These are phyloP conservation scores for Xerocomus subilludens DNA, from an alignment of 1,284 basidiomycete genomes.

Conservation along the genomic window DNA sequence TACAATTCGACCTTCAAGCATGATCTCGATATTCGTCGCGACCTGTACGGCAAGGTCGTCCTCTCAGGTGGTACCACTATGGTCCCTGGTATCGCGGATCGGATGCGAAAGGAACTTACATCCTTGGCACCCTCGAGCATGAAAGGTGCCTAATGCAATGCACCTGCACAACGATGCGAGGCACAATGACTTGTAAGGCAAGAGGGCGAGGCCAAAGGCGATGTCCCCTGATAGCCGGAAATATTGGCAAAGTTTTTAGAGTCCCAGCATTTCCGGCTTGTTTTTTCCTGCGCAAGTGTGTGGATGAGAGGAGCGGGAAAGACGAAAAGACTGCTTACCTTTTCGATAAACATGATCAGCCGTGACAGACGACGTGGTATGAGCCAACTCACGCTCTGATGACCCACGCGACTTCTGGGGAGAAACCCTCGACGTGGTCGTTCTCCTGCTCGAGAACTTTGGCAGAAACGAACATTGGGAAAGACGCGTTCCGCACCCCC, in stretches of 20 bases:
- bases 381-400: slow-evolving; percentile 94
- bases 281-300: too few species aligned
- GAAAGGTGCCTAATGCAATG: too few species aligned
- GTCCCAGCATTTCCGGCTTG: too few species aligned
- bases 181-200: too few species aligned
- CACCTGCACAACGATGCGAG: too few species aligned
- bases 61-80: slow-evolving; percentile 97
- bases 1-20: slow-evolving; percentile 92
- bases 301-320: too few species aligned
- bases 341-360: too few species aligned
- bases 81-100: slow-evolving; percentile 97
- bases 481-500: slow-evolving; percentile 97
- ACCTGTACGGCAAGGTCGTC: slow-evolving; percentile 94
- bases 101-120: slow-evolving; percentile 98
- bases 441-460: slow-evolving; percentile 97
- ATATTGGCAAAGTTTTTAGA: too few species aligned
- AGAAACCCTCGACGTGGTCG: slow-evolving; percentile 99
- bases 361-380: too few species aligned
- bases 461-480: slow-evolving; percentile 98
- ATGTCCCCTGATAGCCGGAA: too few species aligned
- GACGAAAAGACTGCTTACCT: too few species aligned
- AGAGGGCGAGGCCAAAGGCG: too few species aligned
- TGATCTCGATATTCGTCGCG: slow-evolving; percentile 85
- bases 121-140: slow-evolving; percentile 82
- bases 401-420: slow-evolving; percentile 99